These are phyloP conservation scores for Brettanomyces nanus DNA, from an alignment of 805 yeast genomes.

Conservation along the genomic window DNA sequence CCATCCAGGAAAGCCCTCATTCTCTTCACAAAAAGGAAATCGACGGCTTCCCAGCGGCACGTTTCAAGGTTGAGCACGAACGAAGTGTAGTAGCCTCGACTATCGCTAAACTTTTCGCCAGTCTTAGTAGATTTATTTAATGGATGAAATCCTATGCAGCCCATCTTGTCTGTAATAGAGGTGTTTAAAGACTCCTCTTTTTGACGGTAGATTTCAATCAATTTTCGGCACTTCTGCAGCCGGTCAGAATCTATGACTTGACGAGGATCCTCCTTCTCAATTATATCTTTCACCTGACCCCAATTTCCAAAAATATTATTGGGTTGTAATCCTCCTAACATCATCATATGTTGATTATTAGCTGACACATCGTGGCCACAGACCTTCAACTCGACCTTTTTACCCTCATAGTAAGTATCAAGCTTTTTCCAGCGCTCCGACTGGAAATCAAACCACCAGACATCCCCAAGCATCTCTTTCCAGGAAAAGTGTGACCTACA, in stretches of 20 bases:
- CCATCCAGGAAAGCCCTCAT: background rate
- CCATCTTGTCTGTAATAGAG: background rate
- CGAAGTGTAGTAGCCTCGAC: slow-evolving; percentile 4
- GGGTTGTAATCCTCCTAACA: slow-evolving; percentile 22
- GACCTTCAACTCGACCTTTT: slow-evolving; percentile 7
- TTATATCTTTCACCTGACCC: slow-evolving; percentile 6
- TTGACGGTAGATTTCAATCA: background rate
- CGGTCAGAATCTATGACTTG: background rate
- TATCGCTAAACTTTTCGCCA: background rate
- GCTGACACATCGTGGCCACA: slow-evolving; percentile 21
- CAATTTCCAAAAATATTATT: no score
- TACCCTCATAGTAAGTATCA: slow-evolving; percentile 9
- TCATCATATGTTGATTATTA: slow-evolving; percentile 14
- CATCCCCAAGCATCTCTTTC: slow-evolving; percentile 33
- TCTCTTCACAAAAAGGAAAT: slow-evolving; percentile 5
- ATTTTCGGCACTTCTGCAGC: background rate
- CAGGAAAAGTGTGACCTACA: slow-evolving; percentile 7
- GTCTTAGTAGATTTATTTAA: background rate
- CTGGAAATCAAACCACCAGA: slow-evolving; percentile 42
- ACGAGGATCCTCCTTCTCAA: background rate
- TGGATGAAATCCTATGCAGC: no score
- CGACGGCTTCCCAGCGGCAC: slow-evolving; percentile 14
- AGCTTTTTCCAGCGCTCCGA: slow-evolving; percentile 32
- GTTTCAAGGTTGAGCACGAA: slow-evolving; percentile 14
- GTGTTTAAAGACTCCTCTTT: no score